A percentile compares a stretch with the other conserved stretches of the same genome.
Conservation (phyloP, 2,329 filamentous ascomycete genomes). For the Aaosphaeria pasadenensis region DNA sequence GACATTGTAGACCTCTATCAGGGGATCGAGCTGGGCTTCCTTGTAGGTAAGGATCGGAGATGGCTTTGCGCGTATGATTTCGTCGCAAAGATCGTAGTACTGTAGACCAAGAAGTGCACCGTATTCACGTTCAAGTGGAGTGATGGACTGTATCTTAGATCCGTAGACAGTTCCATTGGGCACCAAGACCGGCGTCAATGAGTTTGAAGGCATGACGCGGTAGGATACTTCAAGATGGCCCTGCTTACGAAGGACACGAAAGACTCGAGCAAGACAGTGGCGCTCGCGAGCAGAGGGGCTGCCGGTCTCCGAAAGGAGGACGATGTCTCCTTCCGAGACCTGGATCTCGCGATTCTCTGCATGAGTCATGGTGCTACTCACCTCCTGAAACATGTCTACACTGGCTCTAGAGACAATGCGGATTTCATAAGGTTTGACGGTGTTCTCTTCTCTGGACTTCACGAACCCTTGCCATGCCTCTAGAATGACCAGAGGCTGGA, state of each 20-base stretch:
- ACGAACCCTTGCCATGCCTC: slow-evolving; percentile 97
- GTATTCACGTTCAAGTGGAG: slow-evolving; percentile 91
- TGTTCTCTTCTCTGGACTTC: slow-evolving; percentile 82
- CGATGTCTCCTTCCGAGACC: slow-evolving; percentile 80
- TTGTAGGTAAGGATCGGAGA: slow-evolving; percentile 82
- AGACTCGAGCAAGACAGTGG: slow-evolving; percentile 84
- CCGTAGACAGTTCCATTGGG: slow-evolving; percentile 70
- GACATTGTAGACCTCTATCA: slow-evolving; percentile 75
- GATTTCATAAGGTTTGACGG: slow-evolving; percentile 77
- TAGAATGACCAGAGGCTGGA: slow-evolving; percentile 83
- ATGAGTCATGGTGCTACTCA: slow-evolving; percentile 77
- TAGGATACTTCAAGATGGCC: slow-evolving; percentile 81
- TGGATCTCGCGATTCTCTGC: slow-evolving; percentile 67
- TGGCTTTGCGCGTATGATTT: slow-evolving; percentile 84
- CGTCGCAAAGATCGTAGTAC: slow-evolving; percentile 93
- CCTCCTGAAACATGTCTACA: slow-evolving; percentile 89
- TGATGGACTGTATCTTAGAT: slow-evolving; percentile 87
- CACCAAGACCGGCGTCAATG: slow-evolving; percentile 62
- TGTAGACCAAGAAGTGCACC: slow-evolving; percentile 85
- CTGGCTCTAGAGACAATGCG: slow-evolving; percentile 84
- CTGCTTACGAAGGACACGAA: slow-evolving; percentile 76
- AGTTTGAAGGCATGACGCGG: slow-evolving; percentile 67
- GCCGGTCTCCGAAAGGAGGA: slow-evolving; percentile 74
- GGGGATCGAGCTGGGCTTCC: slow-evolving; percentile 65
- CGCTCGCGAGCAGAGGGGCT: slow-evolving; percentile 68